Base-by-base conservation (phyloP, 2,329 filamentous ascomycete species). In the Cucurbitaria berberidis region DNA sequence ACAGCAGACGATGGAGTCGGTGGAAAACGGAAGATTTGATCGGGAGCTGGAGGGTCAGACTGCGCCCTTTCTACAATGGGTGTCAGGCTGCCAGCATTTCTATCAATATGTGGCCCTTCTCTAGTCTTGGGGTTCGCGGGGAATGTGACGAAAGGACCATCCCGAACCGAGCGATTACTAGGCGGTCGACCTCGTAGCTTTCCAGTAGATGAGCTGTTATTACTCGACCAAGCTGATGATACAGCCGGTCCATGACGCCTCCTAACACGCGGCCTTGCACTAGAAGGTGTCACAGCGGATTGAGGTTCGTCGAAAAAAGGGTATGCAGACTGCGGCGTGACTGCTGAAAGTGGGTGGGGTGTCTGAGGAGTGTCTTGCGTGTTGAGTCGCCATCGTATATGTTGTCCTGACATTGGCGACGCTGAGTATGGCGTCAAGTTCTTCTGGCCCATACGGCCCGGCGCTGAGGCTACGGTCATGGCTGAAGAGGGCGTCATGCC, bases 181-280 rank as follows among this genome's bases (percentile, higher is more conserved):
- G 91, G 90, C 36, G 93, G 93, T 53, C 93, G 82, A 6, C 93
- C 92, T 60, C 92, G 82, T 13, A 89, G 81, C 72, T 93, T 96
- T 1, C 88, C 87, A 4, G 82, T 84, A 1, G 84, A 78, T 11
- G 86, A 80, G 34, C 82, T 80, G 15, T 84, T 84, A 53, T 83
- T 85, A 58, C 86, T 86, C 49, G 89, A 86, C 93, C 93, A 97
- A 0, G 93, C 93, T 9, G 92, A 96, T 0, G 92, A 96, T 0
- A 96, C 91, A 6, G 90, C 91, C 0, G 91, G 89, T 0, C 92
- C 92, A 70, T 96, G 89, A 3, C 90, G 84, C 49, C 88, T 81
- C 48, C 83, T 74, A 5, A 80, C 74, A 53, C 83, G 74, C 57
- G 81, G 87, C 30, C 74, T 74, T 11, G 75, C 68, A 41, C 72